Percentiles rank a stretch among this genome's conserved stretches.
Evolutionary conservation across 441 rosid species (phyloP).

Genomic region (Populus hybrid): DNA sequence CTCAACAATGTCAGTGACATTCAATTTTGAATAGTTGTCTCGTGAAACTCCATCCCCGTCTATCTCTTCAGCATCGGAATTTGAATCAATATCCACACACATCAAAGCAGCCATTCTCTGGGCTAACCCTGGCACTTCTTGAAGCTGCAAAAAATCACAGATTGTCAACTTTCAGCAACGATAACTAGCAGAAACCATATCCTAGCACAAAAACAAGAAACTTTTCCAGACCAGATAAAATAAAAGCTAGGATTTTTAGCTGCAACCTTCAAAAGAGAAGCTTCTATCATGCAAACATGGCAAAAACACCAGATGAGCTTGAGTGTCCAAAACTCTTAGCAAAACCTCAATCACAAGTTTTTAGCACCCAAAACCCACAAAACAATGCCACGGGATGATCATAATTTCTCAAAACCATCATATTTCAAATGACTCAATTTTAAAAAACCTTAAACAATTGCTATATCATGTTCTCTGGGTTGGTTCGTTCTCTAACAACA

Average conservation of each 20-base stretch:
- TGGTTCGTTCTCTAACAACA: neutral
- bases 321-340: too few relatives aligned
- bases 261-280: neutral
- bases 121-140: constrained; percentile 80
- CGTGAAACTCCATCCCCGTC: constrained; percentile 22
- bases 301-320: neutral
- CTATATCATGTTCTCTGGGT: neutral
- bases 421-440: neutral
- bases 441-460: neutral
- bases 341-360: too few relatives aligned
- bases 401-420: neutral
- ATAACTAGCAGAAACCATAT: constrained; percentile 1
- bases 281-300: neutral
- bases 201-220: neutral
- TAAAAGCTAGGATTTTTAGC: neutral
- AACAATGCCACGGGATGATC: neutral
- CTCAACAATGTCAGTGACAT: constrained; percentile 44
- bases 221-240: neutral
- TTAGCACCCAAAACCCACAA: too few relatives aligned
- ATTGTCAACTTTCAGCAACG: constrained; percentile 5
- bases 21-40: constrained; percentile 29
- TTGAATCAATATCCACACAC: constrained; percentile 62
- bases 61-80: constrained; percentile 33
- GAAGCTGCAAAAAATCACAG: constrained; percentile 53
- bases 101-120: constrained; percentile 88